These are phyloP conservation scores for Penicillium sp. DNA, from an alignment of 2,329 filamentous ascomycete genomes.

Conservation along the genomic window DNA sequence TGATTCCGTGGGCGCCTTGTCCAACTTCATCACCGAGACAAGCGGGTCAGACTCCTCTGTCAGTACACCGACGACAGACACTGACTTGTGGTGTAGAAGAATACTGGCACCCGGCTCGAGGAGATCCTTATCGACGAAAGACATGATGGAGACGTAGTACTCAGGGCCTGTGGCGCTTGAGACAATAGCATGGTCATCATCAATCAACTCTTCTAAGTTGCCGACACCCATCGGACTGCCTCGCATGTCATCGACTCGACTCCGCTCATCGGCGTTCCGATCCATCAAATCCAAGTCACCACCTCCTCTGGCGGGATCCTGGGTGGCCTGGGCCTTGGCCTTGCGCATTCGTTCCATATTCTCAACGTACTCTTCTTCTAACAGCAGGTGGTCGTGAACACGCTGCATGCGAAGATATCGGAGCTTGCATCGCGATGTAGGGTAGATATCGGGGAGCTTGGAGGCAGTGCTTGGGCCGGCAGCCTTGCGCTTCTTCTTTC, in stretches of 20 bases:
- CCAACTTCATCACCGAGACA: slow-evolving; percentile 98
- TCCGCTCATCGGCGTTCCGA: slow-evolving; percentile 88
- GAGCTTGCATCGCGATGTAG: slow-evolving; percentile 95
- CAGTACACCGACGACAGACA: slow-evolving; percentile 94
- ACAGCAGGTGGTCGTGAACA: slow-evolving; percentile 92
- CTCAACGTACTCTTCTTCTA: slow-evolving; percentile 98
- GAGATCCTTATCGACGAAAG: slow-evolving; percentile 98
- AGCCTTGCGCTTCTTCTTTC: slow-evolving; percentile 96
- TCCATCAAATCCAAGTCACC: slow-evolving; percentile 78
- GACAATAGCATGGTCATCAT: slow-evolving; percentile 98
- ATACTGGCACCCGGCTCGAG: slow-evolving; percentile 95
- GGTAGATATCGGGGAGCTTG: slow-evolving; percentile 91
- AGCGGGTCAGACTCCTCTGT: slow-evolving; percentile 94
- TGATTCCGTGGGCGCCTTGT: slow-evolving; percentile 96
- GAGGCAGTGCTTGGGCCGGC: slow-evolving; percentile 90
- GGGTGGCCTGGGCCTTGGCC: slow-evolving; percentile 69
- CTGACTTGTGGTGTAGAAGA: slow-evolving; percentile 93
- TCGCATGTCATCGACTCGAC: slow-evolving; percentile 95
- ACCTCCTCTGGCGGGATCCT: slow-evolving; percentile 56
- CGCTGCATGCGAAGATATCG: slow-evolving; percentile 97
- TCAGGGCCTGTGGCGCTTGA: slow-evolving; percentile 96
- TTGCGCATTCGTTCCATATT: slow-evolving; percentile 96
- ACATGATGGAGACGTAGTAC: slow-evolving; percentile 99
- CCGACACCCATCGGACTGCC: slow-evolving; percentile 98
- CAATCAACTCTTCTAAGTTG: slow-evolving; percentile 96